Conservation (phyloP, 495 filamentous ascomycete species). For the Trichoderma orchidacearum region DNA sequence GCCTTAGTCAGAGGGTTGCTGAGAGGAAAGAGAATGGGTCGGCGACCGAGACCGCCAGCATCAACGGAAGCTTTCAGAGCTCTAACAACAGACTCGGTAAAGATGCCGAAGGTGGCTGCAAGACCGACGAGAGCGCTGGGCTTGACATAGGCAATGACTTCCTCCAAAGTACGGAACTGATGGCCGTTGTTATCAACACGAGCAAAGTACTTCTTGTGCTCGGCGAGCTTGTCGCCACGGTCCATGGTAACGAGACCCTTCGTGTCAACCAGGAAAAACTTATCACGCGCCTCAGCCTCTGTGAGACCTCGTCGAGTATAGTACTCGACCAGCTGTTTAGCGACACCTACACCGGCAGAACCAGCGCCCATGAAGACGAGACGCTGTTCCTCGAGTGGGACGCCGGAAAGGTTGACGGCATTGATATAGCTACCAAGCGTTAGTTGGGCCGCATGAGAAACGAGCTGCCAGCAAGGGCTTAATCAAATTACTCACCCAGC, state of each 20-base stretch:
- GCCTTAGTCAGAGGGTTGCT: conserved; percentile 92
- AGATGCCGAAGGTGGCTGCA: conserved; percentile 86
- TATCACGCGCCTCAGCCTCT: conserved; percentile 76
- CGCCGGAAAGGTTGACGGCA: conserved; percentile 75
- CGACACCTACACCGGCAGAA: conserved; percentile 89
- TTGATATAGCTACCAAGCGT: conserved; percentile 55
- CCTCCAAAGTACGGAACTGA: conserved; percentile 80
- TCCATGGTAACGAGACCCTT: conserved; percentile 90
- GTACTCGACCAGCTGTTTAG: conserved; percentile 90
- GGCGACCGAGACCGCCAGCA: conserved; percentile 57
- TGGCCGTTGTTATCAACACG: conserved; percentile 82
- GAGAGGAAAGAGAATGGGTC: conserved; percentile 84
- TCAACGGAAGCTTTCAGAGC: conserved; percentile 57
- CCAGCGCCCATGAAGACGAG: conserved; percentile 95
- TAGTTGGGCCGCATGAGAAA: conserved; percentile 1
- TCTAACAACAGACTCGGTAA: conserved; percentile 74
- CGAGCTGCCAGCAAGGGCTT: no score
- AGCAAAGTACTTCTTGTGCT: conserved; percentile 97
- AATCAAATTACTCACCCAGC: conserved; percentile 47
- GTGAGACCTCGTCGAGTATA: conserved; percentile 87
- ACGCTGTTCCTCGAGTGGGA: conserved; percentile 79
- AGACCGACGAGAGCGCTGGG: conserved; percentile 91
- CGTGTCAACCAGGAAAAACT: conserved; percentile 97
- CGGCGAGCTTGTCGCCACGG: conserved; percentile 83
- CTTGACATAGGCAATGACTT: conserved; percentile 85